Percentiles rank a stretch among this genome's conserved stretches.
Conservation (phyloP, 805 yeast species). For the Barnettozyma siamensis region DNA sequence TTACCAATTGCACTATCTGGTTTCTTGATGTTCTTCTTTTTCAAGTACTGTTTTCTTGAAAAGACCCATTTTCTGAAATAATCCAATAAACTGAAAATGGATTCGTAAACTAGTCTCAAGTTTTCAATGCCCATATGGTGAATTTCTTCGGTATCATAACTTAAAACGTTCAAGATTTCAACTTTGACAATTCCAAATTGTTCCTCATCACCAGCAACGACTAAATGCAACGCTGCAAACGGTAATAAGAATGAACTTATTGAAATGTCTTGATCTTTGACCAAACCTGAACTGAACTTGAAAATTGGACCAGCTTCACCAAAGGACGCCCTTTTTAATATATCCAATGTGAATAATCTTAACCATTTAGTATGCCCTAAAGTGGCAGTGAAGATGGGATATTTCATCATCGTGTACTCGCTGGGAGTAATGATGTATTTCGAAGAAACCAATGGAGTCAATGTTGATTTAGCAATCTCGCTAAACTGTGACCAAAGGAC, state of each 20-base stretch:
- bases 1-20: slow-evolving; percentile 28
- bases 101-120: slow-evolving; percentile 59
- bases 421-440: slow-evolving; percentile 52
- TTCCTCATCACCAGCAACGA: slow-evolving; percentile 39
- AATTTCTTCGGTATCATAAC: slow-evolving; percentile 36
- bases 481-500: slow-evolving; percentile 58
- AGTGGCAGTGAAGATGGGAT: slow-evolving; percentile 58
- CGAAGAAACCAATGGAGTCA: slow-evolving; percentile 71
- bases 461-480: slow-evolving; percentile 62
- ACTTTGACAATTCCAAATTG: slow-evolving; percentile 38
- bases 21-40: slow-evolving; percentile 17
- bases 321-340: slow-evolving; percentile 39
- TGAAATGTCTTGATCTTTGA: slow-evolving; percentile 64
- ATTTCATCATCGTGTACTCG: slow-evolving; percentile 39
- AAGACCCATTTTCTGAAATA: slow-evolving; percentile 72
- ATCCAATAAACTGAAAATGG: slow-evolving; percentile 75
- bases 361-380: slow-evolving; percentile 70
- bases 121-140: slow-evolving; percentile 55
- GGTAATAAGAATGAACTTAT: slow-evolving; percentile 72
- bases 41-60: slow-evolving; percentile 18
- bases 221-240: slow-evolving; percentile 61
- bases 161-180: slow-evolving; percentile 60
- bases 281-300: slow-evolving; percentile 55
- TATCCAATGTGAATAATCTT: slow-evolving; percentile 57
- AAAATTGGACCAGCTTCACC: slow-evolving; percentile 40